Percentiles rank a stretch among this genome's conserved stretches.
Evolutionary conservation across 768 basidiomycete species (phyloP).

Genomic region (Daedalea quercina): DNA sequence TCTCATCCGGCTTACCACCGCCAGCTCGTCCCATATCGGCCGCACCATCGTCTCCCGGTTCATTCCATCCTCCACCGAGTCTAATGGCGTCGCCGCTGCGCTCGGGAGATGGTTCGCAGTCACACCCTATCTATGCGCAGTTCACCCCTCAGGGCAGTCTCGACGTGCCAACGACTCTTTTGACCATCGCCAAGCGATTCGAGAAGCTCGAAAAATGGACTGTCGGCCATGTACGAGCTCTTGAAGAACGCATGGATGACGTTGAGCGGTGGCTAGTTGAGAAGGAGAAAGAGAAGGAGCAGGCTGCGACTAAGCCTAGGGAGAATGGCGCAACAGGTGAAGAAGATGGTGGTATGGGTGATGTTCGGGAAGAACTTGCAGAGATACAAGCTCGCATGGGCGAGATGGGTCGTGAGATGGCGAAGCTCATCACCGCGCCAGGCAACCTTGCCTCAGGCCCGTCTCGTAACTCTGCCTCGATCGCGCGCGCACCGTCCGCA

Average conservation of each 20-base stretch:
- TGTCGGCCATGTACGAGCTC: constrained; percentile 78
- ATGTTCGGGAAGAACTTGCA: constrained; percentile 59
- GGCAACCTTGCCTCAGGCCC: constrained; percentile 46
- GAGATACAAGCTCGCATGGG: constrained; percentile 73
- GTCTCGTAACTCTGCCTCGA: constrained; percentile 36
- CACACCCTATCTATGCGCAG: constrained; percentile 70
- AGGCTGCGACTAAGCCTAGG: constrained; percentile 2
- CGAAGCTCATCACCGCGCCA: constrained; percentile 55
- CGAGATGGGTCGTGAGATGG: constrained; percentile 76
- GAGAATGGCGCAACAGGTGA: constrained; percentile 8
- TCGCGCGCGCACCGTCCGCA: constrained; percentile 39
- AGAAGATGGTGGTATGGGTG: constrained; percentile 34
- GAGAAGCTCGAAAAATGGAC: constrained; percentile 91
- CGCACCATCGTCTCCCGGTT: constrained; percentile 61
- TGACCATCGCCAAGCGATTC: constrained; percentile 72
- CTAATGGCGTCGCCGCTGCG: constrained; percentile 64
- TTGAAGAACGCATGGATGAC: constrained; percentile 89
- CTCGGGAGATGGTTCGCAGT: constrained; percentile 38
- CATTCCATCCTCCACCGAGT: constrained; percentile 48
- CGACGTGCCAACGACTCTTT: constrained; percentile 67
- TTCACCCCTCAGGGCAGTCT: constrained; percentile 67
- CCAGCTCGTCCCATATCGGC: constrained; percentile 42
- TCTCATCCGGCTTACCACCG: constrained; percentile 53
- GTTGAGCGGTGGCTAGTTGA: constrained; percentile 89
- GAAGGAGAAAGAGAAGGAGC: constrained; percentile 64